A percentile compares a stretch with the other conserved stretches of the same genome.
phyloP scores from a whole-genome alignment of 768 basidiomycete genomes.

The Tricholoma sp. region DNA sequence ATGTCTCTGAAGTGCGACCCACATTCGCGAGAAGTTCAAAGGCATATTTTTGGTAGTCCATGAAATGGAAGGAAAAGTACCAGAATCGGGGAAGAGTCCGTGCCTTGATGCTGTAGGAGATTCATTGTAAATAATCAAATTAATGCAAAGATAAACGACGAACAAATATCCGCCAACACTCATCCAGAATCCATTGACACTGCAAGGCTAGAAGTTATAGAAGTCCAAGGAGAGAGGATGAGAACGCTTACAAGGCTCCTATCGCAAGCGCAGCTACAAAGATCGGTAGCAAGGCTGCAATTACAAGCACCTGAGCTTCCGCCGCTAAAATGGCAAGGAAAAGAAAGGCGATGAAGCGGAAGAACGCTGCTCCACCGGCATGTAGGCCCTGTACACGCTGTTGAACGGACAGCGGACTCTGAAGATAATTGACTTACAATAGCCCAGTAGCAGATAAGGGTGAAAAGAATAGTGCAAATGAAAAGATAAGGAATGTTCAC shows the following conservation, averaged over 20 bases:
- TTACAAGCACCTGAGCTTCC: slow-evolving; percentile 45
- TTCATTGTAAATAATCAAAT: slow-evolving; percentile 6
- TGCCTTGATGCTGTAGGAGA: slow-evolving; percentile 42
- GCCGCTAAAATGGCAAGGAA: slow-evolving; percentile 50
- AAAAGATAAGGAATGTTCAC: slow-evolving; percentile 53
- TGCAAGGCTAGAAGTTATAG: background rate
- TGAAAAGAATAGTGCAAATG: slow-evolving; percentile 40
- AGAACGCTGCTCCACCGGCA: slow-evolving; percentile 41
- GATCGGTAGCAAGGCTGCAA: slow-evolving; percentile 48
- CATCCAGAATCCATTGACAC: slow-evolving; percentile 57
- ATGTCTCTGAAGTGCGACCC: slow-evolving; percentile 7
- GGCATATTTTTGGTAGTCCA: slow-evolving; percentile 48
- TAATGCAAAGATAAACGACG: slow-evolving; percentile 9
- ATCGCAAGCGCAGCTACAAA: slow-evolving; percentile 59
- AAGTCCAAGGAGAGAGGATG: background rate
- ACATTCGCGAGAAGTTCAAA: slow-evolving; percentile 35
- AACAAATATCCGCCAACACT: slow-evolving; percentile 44
- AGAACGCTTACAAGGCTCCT: slow-evolving; percentile 33
- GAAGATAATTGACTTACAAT: slow-evolving; percentile 29
- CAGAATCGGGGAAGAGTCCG: slow-evolving; percentile 52
- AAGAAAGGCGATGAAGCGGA: slow-evolving; percentile 50
- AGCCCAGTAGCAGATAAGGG: slow-evolving; percentile 47
- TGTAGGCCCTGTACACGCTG: slow-evolving; percentile 38
- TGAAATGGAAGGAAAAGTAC: slow-evolving; percentile 52
- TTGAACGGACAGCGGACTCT: background rate